Evolutionary conservation across 2,329 filamentous ascomycete genomes (phyloP), one percentile per base, ranked within the genome.

Genomic region (Monosporascus sp.): DNA sequence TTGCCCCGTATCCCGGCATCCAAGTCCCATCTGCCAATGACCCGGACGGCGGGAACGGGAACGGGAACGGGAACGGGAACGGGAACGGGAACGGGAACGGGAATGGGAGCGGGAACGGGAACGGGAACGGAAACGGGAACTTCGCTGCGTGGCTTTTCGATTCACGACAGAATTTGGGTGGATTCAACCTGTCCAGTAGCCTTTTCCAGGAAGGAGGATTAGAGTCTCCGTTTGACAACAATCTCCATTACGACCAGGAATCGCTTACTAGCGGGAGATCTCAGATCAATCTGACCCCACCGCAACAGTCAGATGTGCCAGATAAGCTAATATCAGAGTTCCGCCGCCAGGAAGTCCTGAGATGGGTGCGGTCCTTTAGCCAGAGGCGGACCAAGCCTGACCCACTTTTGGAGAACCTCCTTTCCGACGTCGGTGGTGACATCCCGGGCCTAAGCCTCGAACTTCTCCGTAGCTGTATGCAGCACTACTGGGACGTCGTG

Each of bases 401-500:
- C 34, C 56, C 66, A 2, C 61, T 57, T 31, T 44, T 64, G 3
- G 56, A 53, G 4, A 57, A 64, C 27, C 60, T 76, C 2, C 64
- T 73, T 6, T 70, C 68, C 6, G 72, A 75, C 31, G 68, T 66
- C 34, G 69, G 65, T 14, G 73, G 70, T n/a, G 75, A 79, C 57
- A 52, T 74, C 6, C 72, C 75, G 0, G 70, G 67, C 1, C 72
- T 96, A 56, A 90, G 83, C 65, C 69, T 91, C 48, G 84, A 88
- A 48, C 92, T 93, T 83, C 86, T 96, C 79, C 85, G 90, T 63
- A 87, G 87, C 15, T 96, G 92, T 63, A 81, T 93, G 56, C 81
- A 83, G n/a, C 89, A 89, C 45, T 97, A 90, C 69, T 97, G 91
- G 91, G 82, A 87, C 49, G 83, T 89, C 63, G 89, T 95, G 52